Base-by-base conservation (phyloP, 257 asterid species). In the Ligustrum vulgare region DNA sequence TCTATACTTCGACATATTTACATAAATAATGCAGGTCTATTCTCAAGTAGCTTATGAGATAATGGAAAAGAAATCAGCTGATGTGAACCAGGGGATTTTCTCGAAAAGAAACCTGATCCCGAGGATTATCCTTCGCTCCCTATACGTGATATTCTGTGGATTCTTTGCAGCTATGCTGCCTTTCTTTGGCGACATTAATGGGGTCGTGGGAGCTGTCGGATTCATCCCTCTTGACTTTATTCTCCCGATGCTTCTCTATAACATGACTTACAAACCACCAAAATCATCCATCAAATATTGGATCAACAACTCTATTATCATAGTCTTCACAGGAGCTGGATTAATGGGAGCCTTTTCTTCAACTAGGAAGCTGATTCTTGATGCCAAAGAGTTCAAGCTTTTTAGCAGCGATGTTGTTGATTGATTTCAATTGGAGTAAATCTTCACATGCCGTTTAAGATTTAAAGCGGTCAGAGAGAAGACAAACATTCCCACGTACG, bases 41-140 rank as follows among this genome's bases (percentile, higher is more conserved):
- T 92, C 99, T 76, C 99, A 94, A 87, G 99, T 94, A 70, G 99
- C 98, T 8, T 92, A 92, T 8, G 98, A 92, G 80, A 92, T 92
- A 51, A 94, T 94, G 97, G 99, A 92, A 79, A 88, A 84, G 89
- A 87, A 91, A 81, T 91, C 97, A 11, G 98, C 98, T 8, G 98
- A 94, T 82, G 91, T 85, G 69, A 91, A 73, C 56, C 58, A 88
- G 82, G 94, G 91, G 49, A 79, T 91, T 69, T 91, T 92, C 89
- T 89, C 99, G 4, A 84, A 66, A 73, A 75, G 99, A 82, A 94
- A 94, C 82, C 64, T 91, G 76, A 89, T 94, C 71, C 99, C 98
- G 5, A 82, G 99, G 78, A 83, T 94, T 79, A 60, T 94, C 73
- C 97, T 94, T 16, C 89, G 99, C 9, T 78, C 96, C 0, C 45